Conservation (phyloP, 129 eudicot genomes). For the Gnaphalium uliginosum region DNA sequence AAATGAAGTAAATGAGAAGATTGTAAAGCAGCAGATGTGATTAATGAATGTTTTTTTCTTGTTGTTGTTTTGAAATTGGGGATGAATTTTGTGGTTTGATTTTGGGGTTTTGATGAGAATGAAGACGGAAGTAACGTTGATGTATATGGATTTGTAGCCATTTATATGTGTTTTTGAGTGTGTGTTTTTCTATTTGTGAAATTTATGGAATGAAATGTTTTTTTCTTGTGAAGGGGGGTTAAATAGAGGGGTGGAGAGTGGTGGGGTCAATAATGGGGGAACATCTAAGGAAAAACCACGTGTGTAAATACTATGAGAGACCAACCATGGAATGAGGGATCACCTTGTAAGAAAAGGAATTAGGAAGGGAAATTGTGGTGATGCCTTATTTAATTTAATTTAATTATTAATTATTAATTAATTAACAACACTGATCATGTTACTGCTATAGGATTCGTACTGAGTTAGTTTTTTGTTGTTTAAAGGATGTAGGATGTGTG, state of each 20-base stretch:
- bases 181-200: not conserved
- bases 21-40: slow-evolving; percentile 45
- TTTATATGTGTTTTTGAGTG: not conserved
- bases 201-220: not conserved
- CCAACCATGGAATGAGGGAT: slow-evolving; percentile 28
- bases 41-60: not conserved
- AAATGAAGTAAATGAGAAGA: slow-evolving; percentile 50
- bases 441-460: too few relatives aligned
- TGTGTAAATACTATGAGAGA: slow-evolving; percentile 24
- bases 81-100: not conserved
- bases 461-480: too few relatives aligned
- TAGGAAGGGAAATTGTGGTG: not conserved
- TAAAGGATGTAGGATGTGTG: too few relatives aligned
- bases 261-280: slow-evolving; percentile 16
- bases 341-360: not conserved
- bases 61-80: not conserved
- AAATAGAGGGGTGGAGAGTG: not conserved
- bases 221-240: not conserved
- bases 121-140: slow-evolving; percentile 29
- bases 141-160: slow-evolving; percentile 38
- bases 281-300: slow-evolving; percentile 40
- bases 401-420: too few relatives aligned
- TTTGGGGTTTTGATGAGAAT: slow-evolving; percentile 22
- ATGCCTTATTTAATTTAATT: not conserved
- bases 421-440: too few relatives aligned